Evolutionary conservation across 2,329 filamentous ascomycete species (phyloP).

Genomic region (Pyrenophora graminea): DNA sequence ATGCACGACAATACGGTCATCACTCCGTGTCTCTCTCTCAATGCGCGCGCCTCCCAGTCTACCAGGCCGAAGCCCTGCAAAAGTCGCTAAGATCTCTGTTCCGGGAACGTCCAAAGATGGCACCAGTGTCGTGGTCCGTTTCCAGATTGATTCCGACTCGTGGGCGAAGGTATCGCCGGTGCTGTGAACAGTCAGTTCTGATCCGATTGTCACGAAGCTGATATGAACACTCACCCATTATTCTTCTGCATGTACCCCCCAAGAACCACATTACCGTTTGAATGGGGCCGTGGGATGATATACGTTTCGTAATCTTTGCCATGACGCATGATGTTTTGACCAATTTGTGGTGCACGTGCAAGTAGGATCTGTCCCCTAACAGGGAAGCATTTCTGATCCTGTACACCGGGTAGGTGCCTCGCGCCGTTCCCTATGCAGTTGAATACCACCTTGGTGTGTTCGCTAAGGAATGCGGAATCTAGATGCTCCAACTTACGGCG

Average conservation of each 20-base stretch:
- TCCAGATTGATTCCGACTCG: slow-evolving; percentile 20
- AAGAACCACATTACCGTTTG: slow-evolving; percentile 25
- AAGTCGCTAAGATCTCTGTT: slow-evolving; percentile 22
- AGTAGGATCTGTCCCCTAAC: slow-evolving; percentile 25
- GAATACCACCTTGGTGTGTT: slow-evolving; percentile 20
- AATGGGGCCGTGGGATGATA: slow-evolving; percentile 24
- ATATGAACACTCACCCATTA: slow-evolving; percentile 8
- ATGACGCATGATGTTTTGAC: slow-evolving; percentile 24
- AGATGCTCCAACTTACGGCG: slow-evolving; percentile 16
- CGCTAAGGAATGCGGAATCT: slow-evolving; percentile 13
- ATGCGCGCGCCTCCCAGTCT: slow-evolving; percentile 23
- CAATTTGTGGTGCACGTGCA: slow-evolving; percentile 18
- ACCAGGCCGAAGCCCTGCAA: slow-evolving; percentile 21
- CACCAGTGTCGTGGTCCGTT: slow-evolving; percentile 17
- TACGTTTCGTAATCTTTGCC: slow-evolving; percentile 28
- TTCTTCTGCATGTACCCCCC: slow-evolving; percentile 27
- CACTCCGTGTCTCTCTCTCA: slow-evolving; percentile 10
- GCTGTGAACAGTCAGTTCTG: slow-evolving; percentile 1
- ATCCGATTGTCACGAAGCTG: not conserved
- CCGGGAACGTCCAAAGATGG: slow-evolving; percentile 15
- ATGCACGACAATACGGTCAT: slow-evolving; percentile 14
- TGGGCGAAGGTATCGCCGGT: slow-evolving; percentile 20
- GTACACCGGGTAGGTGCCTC: slow-evolving; percentile 14
- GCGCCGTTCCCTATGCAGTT: slow-evolving; percentile 26
- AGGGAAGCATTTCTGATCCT: slow-evolving; percentile 20